A percentile compares a stretch with the other conserved stretches of the same genome.
These are phyloP conservation scores for Globisporangium mamillatum DNA, from an alignment of 352 stramenopile genomes.

Conservation along the genomic window DNA sequence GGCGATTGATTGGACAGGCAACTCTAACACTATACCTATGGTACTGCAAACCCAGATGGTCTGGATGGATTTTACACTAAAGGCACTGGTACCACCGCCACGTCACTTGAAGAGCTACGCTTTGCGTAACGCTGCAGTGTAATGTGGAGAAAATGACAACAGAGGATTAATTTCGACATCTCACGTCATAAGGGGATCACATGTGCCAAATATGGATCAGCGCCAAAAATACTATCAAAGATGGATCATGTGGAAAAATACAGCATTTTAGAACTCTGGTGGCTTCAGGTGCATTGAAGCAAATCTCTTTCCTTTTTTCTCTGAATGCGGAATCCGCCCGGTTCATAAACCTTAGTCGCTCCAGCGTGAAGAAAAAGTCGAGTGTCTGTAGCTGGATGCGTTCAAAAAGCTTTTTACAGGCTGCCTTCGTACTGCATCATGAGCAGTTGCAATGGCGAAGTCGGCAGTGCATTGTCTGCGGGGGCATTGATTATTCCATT, in stretches of 20 bases:
- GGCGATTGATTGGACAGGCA: neutral
- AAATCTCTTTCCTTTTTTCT: neutral
- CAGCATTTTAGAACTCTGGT: too few species aligned
- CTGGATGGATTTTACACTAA: neutral
- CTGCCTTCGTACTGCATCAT: conserved; percentile 22
- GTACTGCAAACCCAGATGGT: neutral
- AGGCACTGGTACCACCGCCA: neutral
- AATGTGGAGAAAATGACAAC: too few species aligned
- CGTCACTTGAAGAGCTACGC: neutral
- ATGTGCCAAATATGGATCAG: too few species aligned
- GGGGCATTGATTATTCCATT: neutral
- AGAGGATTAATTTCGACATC: too few species aligned
- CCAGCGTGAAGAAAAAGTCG: neutral
- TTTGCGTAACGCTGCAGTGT: neutral
- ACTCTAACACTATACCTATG: neutral
- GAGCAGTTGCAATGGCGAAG: conserved; percentile 6
- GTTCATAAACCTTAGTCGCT: neutral
- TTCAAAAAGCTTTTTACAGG: conserved; percentile 4
- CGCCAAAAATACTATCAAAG: too few species aligned
- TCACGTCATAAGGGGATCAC: too few species aligned
- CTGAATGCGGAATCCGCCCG: neutral
- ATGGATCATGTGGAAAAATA: too few species aligned
- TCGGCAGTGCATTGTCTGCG: neutral
- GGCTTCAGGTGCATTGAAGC: too few species aligned
- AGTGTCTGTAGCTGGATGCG: neutral